Evolutionary conservation across 1,284 basidiomycete genomes (phyloP).

Genomic region (Pholiota adiposa): DNA sequence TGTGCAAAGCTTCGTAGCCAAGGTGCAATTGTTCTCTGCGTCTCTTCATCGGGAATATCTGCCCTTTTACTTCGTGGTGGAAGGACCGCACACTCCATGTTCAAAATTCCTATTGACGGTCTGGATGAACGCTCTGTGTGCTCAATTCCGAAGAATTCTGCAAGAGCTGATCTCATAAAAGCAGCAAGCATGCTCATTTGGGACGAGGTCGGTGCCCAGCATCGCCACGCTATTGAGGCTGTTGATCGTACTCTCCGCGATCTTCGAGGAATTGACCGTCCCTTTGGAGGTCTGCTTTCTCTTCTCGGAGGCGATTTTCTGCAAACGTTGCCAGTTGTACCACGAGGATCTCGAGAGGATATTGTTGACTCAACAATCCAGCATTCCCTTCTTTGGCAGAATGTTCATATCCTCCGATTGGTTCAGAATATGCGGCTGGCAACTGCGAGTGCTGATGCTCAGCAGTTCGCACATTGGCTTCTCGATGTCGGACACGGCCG

Average conservation of each 20-base stretch:
- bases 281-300: slow-evolving; percentile 44
- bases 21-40: slow-evolving; percentile 40
- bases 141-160: slow-evolving; percentile 30
- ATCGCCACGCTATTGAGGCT: slow-evolving; percentile 34
- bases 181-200: slow-evolving; percentile 36
- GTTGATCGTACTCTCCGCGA: slow-evolving; percentile 35
- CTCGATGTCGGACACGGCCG: slow-evolving; percentile 44
- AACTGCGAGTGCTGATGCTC: slow-evolving; percentile 22
- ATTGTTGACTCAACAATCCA: slow-evolving; percentile 32
- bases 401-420: slow-evolving; percentile 27
- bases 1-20: slow-evolving; percentile 13
- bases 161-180: slow-evolving; percentile 30
- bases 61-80: slow-evolving; percentile 43
- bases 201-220: slow-evolving; percentile 43
- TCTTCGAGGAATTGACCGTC: slow-evolving; percentile 22
- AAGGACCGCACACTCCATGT: slow-evolving; percentile 44
- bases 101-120: slow-evolving; percentile 43
- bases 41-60: slow-evolving; percentile 49
- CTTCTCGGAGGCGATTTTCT: slow-evolving; percentile 46
- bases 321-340: slow-evolving; percentile 28
- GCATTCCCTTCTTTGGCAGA: slow-evolving; percentile 39
- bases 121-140: slow-evolving; percentile 33
- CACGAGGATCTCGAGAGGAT: slow-evolving; percentile 26
- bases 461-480: slow-evolving; percentile 44
- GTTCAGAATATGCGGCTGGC: slow-evolving; percentile 34